These are phyloP conservation scores for Ophiostoma angusticollis DNA, from an alignment of 2,329 filamentous ascomycete genomes.

Conservation along the genomic window DNA sequence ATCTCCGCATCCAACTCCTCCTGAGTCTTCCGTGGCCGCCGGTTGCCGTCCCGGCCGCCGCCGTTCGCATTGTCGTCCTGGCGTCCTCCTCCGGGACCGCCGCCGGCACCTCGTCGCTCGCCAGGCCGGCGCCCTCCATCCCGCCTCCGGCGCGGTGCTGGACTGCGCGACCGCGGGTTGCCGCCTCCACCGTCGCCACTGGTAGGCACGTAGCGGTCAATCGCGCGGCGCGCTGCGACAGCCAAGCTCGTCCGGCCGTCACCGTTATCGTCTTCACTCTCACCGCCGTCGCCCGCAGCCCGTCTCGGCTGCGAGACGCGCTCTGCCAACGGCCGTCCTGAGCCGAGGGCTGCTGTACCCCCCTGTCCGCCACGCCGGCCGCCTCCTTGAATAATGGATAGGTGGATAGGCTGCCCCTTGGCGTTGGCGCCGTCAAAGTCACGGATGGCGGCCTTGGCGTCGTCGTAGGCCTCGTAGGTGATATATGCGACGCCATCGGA, in stretches of 20 bases:
- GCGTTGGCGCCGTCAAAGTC: slow-evolving; percentile 87
- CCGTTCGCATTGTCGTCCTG: slow-evolving; percentile 11
- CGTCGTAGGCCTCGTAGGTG: slow-evolving; percentile 57
- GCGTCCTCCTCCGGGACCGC: slow-evolving; percentile 20
- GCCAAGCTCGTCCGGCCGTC: slow-evolving; percentile 21
- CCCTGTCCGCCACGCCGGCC: slow-evolving; percentile 38
- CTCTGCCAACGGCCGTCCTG: slow-evolving; percentile 45
- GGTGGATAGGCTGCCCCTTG: slow-evolving; percentile 70
- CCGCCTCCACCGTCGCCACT: slow-evolving; percentile 27
- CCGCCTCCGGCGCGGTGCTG: slow-evolving; percentile 30
- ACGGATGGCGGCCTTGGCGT: slow-evolving; percentile 61
- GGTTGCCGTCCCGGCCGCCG: slow-evolving; percentile 28
- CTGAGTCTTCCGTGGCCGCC: slow-evolving; percentile 68
- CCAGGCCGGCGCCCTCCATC: slow-evolving; percentile 36
- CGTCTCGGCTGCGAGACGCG: slow-evolving; percentile 43
- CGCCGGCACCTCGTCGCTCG: slow-evolving; percentile 27
- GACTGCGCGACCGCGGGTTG: slow-evolving; percentile 42
- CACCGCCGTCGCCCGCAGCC: slow-evolving; percentile 36
- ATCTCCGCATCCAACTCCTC: slow-evolving; percentile 94
- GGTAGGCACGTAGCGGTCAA: slow-evolving; percentile 70
- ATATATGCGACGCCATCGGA: slow-evolving; percentile 78
- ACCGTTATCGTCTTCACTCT: slow-evolving; percentile 26
- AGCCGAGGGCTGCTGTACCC: slow-evolving; percentile 39
- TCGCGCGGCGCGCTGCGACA: slow-evolving; percentile 46
- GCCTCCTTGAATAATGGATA: slow-evolving; percentile 50